phyloP scores from a whole-genome alignment of 2,329 filamentous ascomycete species.

The Zasmidium angulare region DNA sequence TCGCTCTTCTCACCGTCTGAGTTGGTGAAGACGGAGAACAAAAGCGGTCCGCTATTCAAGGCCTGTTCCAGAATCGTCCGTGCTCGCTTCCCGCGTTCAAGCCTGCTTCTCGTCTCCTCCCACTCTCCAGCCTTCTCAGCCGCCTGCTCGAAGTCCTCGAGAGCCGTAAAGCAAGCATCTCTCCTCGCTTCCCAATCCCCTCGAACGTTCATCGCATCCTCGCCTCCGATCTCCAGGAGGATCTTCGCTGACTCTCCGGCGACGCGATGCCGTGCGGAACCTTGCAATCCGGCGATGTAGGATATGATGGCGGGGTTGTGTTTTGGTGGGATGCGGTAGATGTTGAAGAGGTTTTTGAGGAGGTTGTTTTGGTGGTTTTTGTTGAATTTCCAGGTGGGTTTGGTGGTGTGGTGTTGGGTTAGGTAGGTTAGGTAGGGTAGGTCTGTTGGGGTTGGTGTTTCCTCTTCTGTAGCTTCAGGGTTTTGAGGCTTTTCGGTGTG shows the following conservation, averaged over 20 bases:
- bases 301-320: slow-evolving; percentile 69
- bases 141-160: slow-evolving; percentile 21
- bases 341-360: slow-evolving; percentile 77
- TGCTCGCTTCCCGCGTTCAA: slow-evolving; percentile 27
- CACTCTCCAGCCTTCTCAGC: slow-evolving; percentile 35
- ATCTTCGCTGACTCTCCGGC: slow-evolving; percentile 64
- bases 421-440: slow-evolving; percentile 75
- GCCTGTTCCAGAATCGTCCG: slow-evolving; percentile 19
- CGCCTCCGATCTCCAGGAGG: slow-evolving; percentile 57
- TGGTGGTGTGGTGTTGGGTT: slow-evolving; percentile 68
- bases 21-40: neutral
- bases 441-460: slow-evolving; percentile 33
- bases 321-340: slow-evolving; percentile 66
- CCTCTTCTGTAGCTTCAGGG: slow-evolving; percentile 3
- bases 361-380: slow-evolving; percentile 86
- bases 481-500: neutral
- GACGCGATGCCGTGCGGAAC: slow-evolving; percentile 67
- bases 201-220: slow-evolving; percentile 28
- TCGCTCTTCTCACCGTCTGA: neutral
- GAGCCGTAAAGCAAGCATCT: slow-evolving; percentile 36
- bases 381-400: slow-evolving; percentile 87
- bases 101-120: slow-evolving; percentile 32
- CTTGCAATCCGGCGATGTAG: slow-evolving; percentile 79
- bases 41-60: neutral
- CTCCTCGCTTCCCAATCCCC: slow-evolving; percentile 41